Evolutionary conservation across 1,284 basidiomycete species (phyloP), one percentile per base, ranked within the genome.

Genomic region (Ceratobasidium sp.): DNA sequence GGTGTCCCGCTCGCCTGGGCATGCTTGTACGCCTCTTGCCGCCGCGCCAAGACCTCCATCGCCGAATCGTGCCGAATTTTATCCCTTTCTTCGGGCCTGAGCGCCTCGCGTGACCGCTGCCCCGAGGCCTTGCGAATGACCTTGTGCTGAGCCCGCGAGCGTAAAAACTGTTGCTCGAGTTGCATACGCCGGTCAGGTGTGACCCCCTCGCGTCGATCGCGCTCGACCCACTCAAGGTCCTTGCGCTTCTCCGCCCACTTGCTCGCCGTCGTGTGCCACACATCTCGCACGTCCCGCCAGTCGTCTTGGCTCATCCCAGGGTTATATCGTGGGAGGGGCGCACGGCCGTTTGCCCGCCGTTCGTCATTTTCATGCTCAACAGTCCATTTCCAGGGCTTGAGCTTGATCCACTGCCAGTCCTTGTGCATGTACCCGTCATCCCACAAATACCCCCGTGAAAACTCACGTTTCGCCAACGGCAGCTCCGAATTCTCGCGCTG

Each of bases 221-320:
- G 68, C 46, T 46, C 39, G 27, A 71, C 37, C 68, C 68, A 71
- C 11, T 58, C 68, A 13, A 37, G 14, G 24, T 71, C 68, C 29
- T 71, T 71, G 27, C 54, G 68, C 27, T 71, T 71, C 51, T 71
- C 54, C 1, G 68, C 68, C 68, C 68, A 71, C 31, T 71, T 71
- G 54, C 54, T 59, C 54, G 54, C 68, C 14, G 68, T 71, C 68
- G 68, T 71, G 29, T 71, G 68, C 68, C 68, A 71, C 43, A 71
- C 68, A 27, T 71, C 68, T 37, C 68, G 68, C 14, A 71, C 54
- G 27, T 71, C 68, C 19, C 68, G 22, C 68, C 68, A 71, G n/a
- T 61, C 68, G 56, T 71, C 68, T 34, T 16, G n/a, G 29, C 68
- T 71, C 68, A 71, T 71, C 29, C 54, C 68, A 13, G 68, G 54